phyloP scores from a whole-genome alignment of 768 basidiomycete genomes.

The Russula brevipes region DNA sequence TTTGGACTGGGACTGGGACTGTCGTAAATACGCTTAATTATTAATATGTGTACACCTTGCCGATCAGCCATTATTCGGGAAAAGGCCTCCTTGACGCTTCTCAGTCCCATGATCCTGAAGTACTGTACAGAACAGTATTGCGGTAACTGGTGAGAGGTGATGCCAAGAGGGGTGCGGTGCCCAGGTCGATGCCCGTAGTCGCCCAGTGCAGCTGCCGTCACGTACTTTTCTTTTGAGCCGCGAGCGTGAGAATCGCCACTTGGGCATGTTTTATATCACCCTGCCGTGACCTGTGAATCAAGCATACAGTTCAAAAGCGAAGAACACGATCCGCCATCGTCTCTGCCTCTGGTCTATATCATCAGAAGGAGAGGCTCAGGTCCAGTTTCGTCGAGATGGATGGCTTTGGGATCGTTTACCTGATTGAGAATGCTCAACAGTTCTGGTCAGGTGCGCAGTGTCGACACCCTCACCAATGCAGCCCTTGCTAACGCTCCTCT shows the following conservation, averaged over 20 bases:
- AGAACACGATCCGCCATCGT: neutral
- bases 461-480: conserved; percentile 4
- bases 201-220: no score
- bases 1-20: neutral
- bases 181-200: no score
- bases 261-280: neutral
- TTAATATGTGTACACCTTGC: no score
- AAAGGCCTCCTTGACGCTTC: no score
- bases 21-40: neutral
- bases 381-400: conserved; percentile 39
- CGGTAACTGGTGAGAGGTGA: no score
- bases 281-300: neutral
- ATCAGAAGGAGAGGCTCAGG: neutral
- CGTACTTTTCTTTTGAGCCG: neutral
- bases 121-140: no score
- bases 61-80: no score
- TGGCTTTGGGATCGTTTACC: conserved; percentile 73
- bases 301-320: neutral
- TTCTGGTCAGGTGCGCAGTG: conserved; percentile 78
- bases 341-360: neutral
- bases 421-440: conserved; percentile 77
- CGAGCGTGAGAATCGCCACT: neutral
- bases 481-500: neutral
- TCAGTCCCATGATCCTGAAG: no score
- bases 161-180: no score